Evolutionary conservation across 1,139 yeast genomes (phyloP).

Genomic region (Yamadazyma epiphylla): DNA sequence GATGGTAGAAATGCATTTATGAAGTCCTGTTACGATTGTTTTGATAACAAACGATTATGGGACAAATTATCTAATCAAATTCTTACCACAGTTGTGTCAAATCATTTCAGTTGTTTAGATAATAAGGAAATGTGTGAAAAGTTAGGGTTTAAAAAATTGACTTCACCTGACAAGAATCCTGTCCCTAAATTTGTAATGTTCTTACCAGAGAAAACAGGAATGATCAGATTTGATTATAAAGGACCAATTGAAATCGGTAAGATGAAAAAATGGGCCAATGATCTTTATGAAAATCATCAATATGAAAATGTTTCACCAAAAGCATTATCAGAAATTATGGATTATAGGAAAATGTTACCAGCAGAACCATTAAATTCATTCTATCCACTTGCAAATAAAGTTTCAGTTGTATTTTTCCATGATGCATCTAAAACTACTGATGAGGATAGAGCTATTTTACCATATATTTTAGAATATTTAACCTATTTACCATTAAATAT

Average conservation of each 20-base stretch:
- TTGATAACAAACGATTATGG: conserved; percentile 54
- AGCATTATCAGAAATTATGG: conserved; percentile 40
- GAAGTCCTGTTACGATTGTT: conserved; percentile 44
- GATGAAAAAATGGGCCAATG: conserved; percentile 31
- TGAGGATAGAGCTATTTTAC: conserved; percentile 61
- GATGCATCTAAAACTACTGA: conserved; percentile 47
- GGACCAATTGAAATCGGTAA: conserved; percentile 21
- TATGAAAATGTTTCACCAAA: conserved; percentile 37
- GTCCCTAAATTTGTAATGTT: conserved; percentile 34
- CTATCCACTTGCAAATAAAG: conserved; percentile 39
- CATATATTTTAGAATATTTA: conserved; percentile 55
- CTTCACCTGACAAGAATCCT: conserved; percentile 10
- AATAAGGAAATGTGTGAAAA: conserved; percentile 48
- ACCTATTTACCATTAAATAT: conserved; percentile 52
- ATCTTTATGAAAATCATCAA: conserved; percentile 32
- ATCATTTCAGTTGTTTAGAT: conserved; percentile 56
- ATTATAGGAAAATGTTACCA: conserved; percentile 31
- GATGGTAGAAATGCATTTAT: conserved; percentile 33
- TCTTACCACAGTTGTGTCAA: conserved; percentile 39
- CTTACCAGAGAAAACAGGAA: conserved; percentile 36
- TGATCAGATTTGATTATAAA: conserved; percentile 31
- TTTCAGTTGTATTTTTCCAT: conserved; percentile 52
- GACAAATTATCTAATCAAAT: conserved; percentile 50
- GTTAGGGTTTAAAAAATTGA: conserved; percentile 38
- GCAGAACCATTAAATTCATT: conserved; percentile 28